A percentile compares a stretch with the other conserved stretches of the same genome.
Evolutionary conservation across 2,329 filamentous ascomycete species (phyloP).

Genomic region (Hypoxylon sp.): DNA sequence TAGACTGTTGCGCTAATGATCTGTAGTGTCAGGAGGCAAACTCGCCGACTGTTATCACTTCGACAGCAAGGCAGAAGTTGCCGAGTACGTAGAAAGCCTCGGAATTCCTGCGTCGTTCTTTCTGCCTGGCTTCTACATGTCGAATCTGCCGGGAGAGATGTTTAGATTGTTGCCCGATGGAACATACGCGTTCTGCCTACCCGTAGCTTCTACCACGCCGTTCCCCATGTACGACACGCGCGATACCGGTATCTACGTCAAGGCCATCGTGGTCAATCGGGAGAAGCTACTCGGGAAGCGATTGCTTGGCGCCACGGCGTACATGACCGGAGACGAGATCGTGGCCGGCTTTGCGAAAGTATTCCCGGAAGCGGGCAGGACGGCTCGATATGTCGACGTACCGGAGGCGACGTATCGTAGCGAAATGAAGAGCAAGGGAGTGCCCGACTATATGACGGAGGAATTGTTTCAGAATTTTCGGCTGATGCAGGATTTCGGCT

Average conservation of each 20-base stretch:
- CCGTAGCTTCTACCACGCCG: neutral
- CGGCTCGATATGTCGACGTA: neutral
- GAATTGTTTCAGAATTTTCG: neutral
- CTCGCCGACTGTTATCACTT: neutral
- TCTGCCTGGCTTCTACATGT: slow-evolving; percentile 63
- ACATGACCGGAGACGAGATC: neutral
- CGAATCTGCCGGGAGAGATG: slow-evolving; percentile 56
- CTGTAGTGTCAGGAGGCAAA: neutral
- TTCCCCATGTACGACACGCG: neutral
- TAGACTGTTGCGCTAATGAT: neutral
- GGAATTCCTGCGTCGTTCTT: slow-evolving; percentile 62
- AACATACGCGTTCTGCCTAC: slow-evolving; percentile 12
- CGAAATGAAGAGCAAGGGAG: neutral
- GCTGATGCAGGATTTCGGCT: neutral
- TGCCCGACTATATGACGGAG: neutral
- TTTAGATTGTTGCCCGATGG: slow-evolving; percentile 47
- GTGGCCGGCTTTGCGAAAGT: neutral
- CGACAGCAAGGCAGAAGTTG: neutral
- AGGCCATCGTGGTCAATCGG: neutral
- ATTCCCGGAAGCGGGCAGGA: neutral
- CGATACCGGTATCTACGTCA: neutral
- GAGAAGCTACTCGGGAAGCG: neutral
- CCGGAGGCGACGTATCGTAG: neutral
- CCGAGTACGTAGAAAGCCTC: slow-evolving; percentile 32
- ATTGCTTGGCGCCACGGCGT: neutral